A percentile compares a stretch with the other conserved stretches of the same genome.
phyloP scores from a whole-genome alignment of 208 protist genomes.

The Trichomonas gallinae region DNA sequence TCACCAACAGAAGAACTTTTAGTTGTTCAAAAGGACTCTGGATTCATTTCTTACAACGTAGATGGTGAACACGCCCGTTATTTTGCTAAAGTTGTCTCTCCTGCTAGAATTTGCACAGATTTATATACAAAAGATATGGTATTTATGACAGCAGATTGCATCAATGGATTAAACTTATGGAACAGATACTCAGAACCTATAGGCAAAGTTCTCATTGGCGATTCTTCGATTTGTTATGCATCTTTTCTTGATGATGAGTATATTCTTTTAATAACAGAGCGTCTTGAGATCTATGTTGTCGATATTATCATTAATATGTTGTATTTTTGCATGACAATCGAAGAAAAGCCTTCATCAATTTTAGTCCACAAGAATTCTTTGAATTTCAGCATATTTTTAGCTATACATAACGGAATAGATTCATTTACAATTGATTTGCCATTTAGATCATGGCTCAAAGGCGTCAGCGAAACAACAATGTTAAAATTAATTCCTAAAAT shows the following conservation, averaged over 20 bases:
- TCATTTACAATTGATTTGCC: neutral
- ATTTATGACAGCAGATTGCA: neutral
- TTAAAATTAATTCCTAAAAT: neutral
- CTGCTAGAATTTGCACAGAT: neutral
- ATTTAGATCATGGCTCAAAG: neutral
- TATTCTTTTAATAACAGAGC: neutral
- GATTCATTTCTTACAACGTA: neutral
- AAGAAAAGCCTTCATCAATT: neutral
- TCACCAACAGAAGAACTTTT: neutral
- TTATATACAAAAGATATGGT: neutral
- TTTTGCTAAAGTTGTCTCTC: neutral
- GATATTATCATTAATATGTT: neutral
- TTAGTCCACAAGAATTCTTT: neutral
- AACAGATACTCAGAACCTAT: neutral
- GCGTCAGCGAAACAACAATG: neutral
- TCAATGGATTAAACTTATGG: neutral
- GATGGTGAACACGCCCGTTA: neutral
- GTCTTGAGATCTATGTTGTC: neutral
- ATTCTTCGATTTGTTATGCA: neutral
- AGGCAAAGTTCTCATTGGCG: neutral
- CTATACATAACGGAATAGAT: neutral
- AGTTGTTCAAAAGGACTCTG: neutral
- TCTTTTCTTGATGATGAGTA: neutral
- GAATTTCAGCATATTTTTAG: neutral
- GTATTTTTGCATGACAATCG: neutral